A percentile compares a stretch with the other conserved stretches of the same genome.
Conservation (phyloP, 208 protist species). For the Strigomonas galati region DNA sequence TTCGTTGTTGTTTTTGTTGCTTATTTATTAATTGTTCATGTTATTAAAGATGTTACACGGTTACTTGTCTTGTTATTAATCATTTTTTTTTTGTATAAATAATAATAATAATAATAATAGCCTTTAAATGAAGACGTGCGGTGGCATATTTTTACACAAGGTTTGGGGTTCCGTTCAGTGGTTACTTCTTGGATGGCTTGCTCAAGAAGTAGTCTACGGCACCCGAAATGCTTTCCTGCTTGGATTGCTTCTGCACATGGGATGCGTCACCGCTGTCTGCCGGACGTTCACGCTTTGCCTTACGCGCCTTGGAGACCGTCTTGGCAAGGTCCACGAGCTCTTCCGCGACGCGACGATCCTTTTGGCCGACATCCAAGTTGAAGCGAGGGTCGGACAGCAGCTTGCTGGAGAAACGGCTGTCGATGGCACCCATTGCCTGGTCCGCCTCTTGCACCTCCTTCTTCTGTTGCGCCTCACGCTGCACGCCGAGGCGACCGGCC, state of each 20-base stretch:
- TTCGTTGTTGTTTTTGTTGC: conserved; percentile 1
- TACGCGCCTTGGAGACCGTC: conserved; percentile 66
- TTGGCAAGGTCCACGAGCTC: conserved; percentile 69
- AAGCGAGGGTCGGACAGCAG: conserved; percentile 85
- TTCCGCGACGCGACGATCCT: conserved; percentile 56
- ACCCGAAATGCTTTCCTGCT: neutral
- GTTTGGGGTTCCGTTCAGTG: too few relatives aligned
- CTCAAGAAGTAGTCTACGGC: conserved; percentile 77
- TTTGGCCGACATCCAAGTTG: conserved; percentile 74
- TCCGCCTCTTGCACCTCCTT: conserved; percentile 35
- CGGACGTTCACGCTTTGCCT: conserved; percentile 24
- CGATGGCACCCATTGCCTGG: conserved; percentile 49
- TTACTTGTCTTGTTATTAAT: conserved; percentile 5
- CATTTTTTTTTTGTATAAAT: conserved; percentile 8
- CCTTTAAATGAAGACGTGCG: too few relatives aligned
- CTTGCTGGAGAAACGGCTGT: conserved; percentile 76
- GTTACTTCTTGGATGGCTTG: conserved; percentile 16
- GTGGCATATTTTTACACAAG: too few relatives aligned
- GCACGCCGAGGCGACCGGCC: conserved; percentile 57
- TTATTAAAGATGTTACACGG: conserved; percentile 8
- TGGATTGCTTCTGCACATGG: conserved; percentile 17
- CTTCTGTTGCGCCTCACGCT: conserved; percentile 30
- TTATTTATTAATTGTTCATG: neutral
- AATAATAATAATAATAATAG: conserved; percentile 11
- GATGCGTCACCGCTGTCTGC: neutral